phyloP scores from a whole-genome alignment of 108 stramenopile species.

The Nitzschia palea region DNA sequence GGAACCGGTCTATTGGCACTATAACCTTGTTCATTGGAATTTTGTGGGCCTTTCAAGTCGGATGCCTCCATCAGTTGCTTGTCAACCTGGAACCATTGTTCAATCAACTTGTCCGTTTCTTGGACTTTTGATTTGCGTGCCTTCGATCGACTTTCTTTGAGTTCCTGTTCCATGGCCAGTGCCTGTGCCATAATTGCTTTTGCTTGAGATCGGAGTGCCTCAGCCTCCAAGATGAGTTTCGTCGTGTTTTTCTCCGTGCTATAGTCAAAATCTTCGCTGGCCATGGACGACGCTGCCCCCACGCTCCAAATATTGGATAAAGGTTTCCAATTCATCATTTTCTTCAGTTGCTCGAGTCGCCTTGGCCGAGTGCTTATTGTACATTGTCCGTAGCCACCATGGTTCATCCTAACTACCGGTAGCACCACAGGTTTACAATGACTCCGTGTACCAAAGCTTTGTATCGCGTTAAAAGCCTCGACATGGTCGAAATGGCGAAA shows the following conservation, averaged over 20 bases:
- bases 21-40: not conserved
- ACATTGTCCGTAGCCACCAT: too few species aligned
- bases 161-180: slow-evolving; percentile 33
- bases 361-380: too few species aligned
- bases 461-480: too few species aligned
- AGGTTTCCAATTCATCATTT: not conserved
- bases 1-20: not conserved
- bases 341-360: not conserved
- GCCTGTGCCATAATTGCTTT: slow-evolving; percentile 50
- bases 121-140: slow-evolving; percentile 22
- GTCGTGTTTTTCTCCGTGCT: not conserved
- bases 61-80: not conserved
- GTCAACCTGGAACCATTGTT: slow-evolving; percentile 24
- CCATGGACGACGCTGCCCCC: not conserved
- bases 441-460: too few species aligned
- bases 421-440: too few species aligned
- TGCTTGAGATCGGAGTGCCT: slow-evolving; percentile 47
- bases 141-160: slow-evolving; percentile 23
- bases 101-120: slow-evolving; percentile 40
- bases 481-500: too few species aligned
- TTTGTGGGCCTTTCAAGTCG: not conserved
- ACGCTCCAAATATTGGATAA: not conserved
- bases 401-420: too few species aligned
- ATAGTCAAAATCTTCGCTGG: not conserved
- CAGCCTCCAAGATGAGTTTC: slow-evolving; percentile 20